Conservation (phyloP, 202 grass and related monocot species). For the Cymbopogon flexuosus region DNA sequence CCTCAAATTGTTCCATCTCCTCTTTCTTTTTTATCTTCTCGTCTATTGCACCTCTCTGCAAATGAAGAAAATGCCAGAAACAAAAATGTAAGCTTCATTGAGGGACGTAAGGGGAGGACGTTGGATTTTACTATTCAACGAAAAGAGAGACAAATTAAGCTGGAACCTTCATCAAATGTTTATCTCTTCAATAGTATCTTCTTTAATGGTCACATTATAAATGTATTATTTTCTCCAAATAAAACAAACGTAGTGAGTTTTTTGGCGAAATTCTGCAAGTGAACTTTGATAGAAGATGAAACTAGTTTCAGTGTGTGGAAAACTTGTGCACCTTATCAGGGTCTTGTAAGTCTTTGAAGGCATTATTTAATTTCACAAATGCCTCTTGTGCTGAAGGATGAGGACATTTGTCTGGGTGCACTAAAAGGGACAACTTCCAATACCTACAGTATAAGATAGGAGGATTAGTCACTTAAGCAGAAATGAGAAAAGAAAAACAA, state of each 20-base stretch:
- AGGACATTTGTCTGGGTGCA: constrained; percentile 91
- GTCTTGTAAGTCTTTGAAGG: constrained; percentile 95
- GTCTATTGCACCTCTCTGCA: constrained; percentile 77
- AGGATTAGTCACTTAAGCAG: constrained; percentile 15
- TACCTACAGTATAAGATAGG: constrained; percentile 49
- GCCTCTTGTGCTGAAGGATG: constrained; percentile 87
- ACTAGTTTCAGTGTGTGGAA: neutral
- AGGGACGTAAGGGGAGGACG: neutral
- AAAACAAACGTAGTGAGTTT: neutral
- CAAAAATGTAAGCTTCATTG: constrained; percentile 1
- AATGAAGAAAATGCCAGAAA: constrained; percentile 13
- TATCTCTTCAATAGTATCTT: neutral
- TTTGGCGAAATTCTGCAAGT: neutral
- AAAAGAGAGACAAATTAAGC: neutral
- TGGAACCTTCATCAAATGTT: neutral
- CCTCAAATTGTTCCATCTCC: constrained; percentile 91
- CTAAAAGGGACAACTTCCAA: constrained; percentile 94
- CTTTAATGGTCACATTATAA: neutral
- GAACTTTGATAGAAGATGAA: neutral
- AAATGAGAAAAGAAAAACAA: neutral
- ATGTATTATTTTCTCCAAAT: neutral
- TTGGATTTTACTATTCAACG: neutral
- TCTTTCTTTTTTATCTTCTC: constrained; percentile 92
- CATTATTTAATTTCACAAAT: constrained; percentile 85
- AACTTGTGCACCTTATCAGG: constrained; percentile 64